Base-by-base conservation (phyloP, 2,329 filamentous ascomycete species). In the Rutstroemia sp. region DNA sequence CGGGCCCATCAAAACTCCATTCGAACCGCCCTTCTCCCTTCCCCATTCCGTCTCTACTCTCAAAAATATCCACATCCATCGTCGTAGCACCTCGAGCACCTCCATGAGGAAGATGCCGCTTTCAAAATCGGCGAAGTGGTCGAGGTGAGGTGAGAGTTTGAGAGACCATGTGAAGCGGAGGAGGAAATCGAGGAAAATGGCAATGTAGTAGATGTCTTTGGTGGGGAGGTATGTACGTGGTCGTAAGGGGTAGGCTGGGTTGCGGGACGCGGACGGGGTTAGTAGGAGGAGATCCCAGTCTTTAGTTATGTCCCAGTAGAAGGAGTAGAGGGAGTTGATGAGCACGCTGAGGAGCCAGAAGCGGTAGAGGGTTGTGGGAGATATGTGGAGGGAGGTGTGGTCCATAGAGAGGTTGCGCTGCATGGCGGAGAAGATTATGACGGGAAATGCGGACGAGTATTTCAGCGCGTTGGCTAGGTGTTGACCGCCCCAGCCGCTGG, bases 21-120 rank as follows among this genome's bases (percentile, higher is more conserved):
- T 54, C 30, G 58, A 61, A 9, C 42, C 25, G 14, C 73, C 74
- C 62, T 73, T 79, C 12, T 55, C 53, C 46, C 83, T 77, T 72
- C 90, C 81, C 88, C 88, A 96, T 75, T 99, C 94, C 21, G 90
- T 92, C 77, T 99, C 94, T 42, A 95, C 86, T 9, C 94, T 82
- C 73, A 97, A 90, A 73, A 96, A 97, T 57, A 96, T 90, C 94
- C 94, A 99, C 59, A 97, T 80, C 91, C 92, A 97, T 57, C 94
- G 80, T 49, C 94, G 81, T 47, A 90, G 78, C 18, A 97, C 88
- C 74, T 99, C 94, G 10, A 96, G 76, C 46, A 89, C 79, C 75
- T 96, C 87, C 66, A 97, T 82, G 25, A 92, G 66, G 69, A 96
- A 99, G 46, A 97, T 88, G 7, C 90, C 90, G 55, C 85, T 86